Conservation (phyloP, 2,329 filamentous ascomycete genomes). For the Neophaeococcomyces mojaviensis region DNA sequence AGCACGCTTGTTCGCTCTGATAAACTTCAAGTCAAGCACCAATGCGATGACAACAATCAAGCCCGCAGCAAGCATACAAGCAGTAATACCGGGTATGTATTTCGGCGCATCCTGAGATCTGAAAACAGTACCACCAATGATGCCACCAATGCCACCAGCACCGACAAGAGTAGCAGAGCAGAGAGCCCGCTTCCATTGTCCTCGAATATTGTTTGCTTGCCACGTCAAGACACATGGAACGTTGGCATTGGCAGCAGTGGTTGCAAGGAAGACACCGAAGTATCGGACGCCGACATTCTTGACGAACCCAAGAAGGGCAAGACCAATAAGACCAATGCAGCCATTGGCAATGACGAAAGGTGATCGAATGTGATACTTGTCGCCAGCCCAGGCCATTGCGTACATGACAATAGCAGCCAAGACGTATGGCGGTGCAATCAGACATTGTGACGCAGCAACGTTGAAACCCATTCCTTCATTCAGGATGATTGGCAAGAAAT, state of each 20-base stretch:
- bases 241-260: conserved; percentile 70
- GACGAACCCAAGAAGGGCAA: conserved; percentile 66
- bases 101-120: conserved; percentile 35
- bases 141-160: conserved; percentile 63
- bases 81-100: conserved; percentile 28
- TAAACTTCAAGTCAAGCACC: conserved; percentile 21
- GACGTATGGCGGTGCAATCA: conserved; percentile 62
- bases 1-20: conserved; percentile 19
- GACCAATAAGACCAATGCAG: conserved; percentile 58
- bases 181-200: conserved; percentile 77
- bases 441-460: conserved; percentile 59
- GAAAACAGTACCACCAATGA: conserved; percentile 67
- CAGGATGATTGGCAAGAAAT: conserved; percentile 73
- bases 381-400: conserved; percentile 63
- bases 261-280: conserved; percentile 68
- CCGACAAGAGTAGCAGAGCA: conserved; percentile 23
- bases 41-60: conserved; percentile 22
- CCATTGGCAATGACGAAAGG: conserved; percentile 67
- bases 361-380: conserved; percentile 59
- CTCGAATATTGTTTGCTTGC: conserved; percentile 80
- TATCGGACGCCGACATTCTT: conserved; percentile 53
- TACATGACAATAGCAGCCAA: conserved; percentile 58
- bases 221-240: conserved; percentile 68
- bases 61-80: conserved; percentile 17
- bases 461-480: conserved; percentile 55